Conservation (phyloP, 2,329 filamentous ascomycete genomes). For the Pezicula rhizophila region DNA sequence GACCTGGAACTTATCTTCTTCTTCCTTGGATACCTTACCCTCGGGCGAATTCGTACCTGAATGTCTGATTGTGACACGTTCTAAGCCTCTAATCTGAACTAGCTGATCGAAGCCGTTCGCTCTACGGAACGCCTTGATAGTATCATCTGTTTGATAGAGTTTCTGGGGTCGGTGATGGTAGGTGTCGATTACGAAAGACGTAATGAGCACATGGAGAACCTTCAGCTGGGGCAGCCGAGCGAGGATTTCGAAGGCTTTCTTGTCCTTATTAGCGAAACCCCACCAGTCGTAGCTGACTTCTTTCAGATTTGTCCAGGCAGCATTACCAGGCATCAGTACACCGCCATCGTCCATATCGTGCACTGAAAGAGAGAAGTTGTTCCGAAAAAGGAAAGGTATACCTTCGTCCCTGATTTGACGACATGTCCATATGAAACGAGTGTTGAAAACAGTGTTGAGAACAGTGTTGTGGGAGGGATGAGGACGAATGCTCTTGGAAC, state of each 20-base stretch:
- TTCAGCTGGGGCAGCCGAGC: not conserved
- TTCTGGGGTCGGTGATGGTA: not conserved
- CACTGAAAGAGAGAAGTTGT: not conserved
- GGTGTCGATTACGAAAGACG: not conserved
- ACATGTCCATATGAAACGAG: not conserved
- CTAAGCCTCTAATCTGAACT: not conserved
- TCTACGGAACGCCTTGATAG: not conserved
- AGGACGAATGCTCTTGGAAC: not conserved
- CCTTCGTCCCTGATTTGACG: not conserved
- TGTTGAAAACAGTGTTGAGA: not conserved
- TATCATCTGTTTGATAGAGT: not conserved
- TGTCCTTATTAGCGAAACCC: not conserved
- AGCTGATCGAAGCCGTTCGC: not conserved
- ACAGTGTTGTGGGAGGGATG: not conserved
- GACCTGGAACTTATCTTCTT: not conserved
- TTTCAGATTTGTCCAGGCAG: not conserved
- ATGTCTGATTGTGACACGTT: not conserved
- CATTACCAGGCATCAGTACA: not conserved
- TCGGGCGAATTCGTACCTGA: not conserved
- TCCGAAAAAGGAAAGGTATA: not conserved
- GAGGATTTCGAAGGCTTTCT: not conserved
- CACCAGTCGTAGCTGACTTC: not conserved
- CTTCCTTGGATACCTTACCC: not conserved
- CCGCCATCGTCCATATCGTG: not conserved
- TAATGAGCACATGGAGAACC: not conserved